phyloP scores from a whole-genome alignment of 345 rosid species.

The Pistacia atlantica region DNA sequence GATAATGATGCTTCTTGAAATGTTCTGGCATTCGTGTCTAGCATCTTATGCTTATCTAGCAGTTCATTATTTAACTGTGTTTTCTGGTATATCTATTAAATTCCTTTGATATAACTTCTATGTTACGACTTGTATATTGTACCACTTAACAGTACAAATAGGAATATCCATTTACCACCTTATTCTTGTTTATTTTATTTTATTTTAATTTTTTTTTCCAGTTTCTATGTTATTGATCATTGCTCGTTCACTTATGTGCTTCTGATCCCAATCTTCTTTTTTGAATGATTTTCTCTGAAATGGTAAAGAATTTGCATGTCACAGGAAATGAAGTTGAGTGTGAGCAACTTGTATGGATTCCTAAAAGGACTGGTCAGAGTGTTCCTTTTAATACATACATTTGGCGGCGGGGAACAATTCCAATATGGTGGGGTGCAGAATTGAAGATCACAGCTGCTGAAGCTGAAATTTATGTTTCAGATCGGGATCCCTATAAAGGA shows the following conservation, averaged over 20 bases:
- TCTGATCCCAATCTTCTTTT: slow-evolving; percentile 15
- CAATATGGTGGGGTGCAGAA: slow-evolving; percentile 99
- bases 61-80: background rate
- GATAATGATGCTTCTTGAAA: background rate
- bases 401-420: slow-evolving; percentile 98
- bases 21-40: background rate
- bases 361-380: slow-evolving; percentile 73
- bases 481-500: slow-evolving; percentile 88
- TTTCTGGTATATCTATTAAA: background rate
- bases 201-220: background rate
- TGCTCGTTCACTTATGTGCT: slow-evolving; percentile 12
- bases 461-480: slow-evolving; percentile 95
- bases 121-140: background rate
- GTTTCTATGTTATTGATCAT: slow-evolving; percentile 9
- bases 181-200: background rate
- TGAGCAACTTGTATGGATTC: slow-evolving; percentile 95
- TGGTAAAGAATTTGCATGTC: slow-evolving; percentile 34
- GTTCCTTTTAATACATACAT: slow-evolving; percentile 81
- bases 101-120: background rate
- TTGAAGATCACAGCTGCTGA: slow-evolving; percentile 89
- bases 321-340: slow-evolving; percentile 99
- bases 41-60: background rate
- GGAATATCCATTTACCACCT: background rate
- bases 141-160: background rate
- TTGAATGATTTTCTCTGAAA: slow-evolving; percentile 32